Evolutionary conservation across 164 flowering plant species (phyloP), one percentile per base, ranked within the genome.

Genomic region (Euptelea pleiosperma): DNA sequence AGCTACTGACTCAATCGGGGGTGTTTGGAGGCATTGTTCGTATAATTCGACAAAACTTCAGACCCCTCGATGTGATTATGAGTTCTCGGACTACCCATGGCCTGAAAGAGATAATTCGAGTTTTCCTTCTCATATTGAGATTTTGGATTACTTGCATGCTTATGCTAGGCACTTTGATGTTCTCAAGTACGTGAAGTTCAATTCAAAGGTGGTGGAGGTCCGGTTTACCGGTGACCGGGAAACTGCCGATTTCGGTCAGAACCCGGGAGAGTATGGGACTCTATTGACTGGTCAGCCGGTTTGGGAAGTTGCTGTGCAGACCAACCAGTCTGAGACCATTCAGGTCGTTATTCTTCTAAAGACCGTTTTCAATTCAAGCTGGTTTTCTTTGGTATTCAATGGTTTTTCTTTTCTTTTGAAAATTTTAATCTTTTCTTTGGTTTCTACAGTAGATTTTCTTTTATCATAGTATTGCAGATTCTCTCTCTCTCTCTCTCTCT

Each of bases 51-150:
- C 99, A 1, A 85, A 73, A 60, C 89, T 93, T 28, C 99, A 93
- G 55, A 85, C 93, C 28, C 82, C 79, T 46, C 87, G 93, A n/a
- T 57, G 69, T 8, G 96, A 86, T 45, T 93, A 77, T 36, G 95
- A 93, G 77, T 93, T 93, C 71, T 79, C 96, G 0, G 99, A 93
- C 61, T 93, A 74, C 36, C 89, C 89, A 2, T 93, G 99, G 99
- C 80, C 88, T 4, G 69, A 80, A 10, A 80, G 91, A 42, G 85
- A 84, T 25, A 79, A 79, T 35, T n/a, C 66, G 0, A 62, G 40
- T 39, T 90, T 90, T 62, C 99, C 99, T 10, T 73, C 96, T 39
- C 57, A 80, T 48, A 2, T 35, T 56, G 89, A 90, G 75, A 71
- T 93, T 1, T 33, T 90, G 56, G 88, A 90, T 0, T 93, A 93